Evolutionary conservation across 352 stramenopile species (phyloP).

Genomic region (Globisporangium lucens): DNA sequence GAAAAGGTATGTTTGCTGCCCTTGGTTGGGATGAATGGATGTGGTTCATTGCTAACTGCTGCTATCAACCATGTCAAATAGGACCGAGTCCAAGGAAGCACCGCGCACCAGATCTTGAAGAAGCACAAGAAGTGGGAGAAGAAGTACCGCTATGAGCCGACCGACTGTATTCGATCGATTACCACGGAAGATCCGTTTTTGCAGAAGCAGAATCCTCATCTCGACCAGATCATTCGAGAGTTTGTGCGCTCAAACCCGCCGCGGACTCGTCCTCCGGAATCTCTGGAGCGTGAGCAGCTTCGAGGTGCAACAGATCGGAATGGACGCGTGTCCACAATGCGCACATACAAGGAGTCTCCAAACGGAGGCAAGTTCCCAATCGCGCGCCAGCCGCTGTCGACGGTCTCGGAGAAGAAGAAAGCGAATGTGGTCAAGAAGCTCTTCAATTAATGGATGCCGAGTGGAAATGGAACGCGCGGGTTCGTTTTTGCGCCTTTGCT

Average conservation of each 20-base stretch:
- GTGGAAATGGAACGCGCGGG: background rate
- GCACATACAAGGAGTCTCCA: conserved; percentile 7
- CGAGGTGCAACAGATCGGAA: background rate
- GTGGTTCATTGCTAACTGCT: background rate
- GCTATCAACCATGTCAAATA: conserved; percentile 58
- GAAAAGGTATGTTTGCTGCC: conserved; percentile 47
- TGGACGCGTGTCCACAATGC: conserved; percentile 18
- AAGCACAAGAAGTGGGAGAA: conserved; percentile 90
- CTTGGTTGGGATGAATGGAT: background rate
- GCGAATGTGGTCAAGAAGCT: conserved; percentile 10
- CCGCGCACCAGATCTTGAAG: conserved; percentile 78
- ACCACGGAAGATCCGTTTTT: conserved; percentile 73
- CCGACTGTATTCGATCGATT: conserved; percentile 37
- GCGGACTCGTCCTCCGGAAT: conserved; percentile 2
- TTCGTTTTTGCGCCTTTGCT: too few relatives aligned
- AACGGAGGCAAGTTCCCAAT: background rate
- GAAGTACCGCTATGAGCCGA: conserved; percentile 58
- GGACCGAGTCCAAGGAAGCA: conserved; percentile 66
- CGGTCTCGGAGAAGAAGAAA: conserved; percentile 13
- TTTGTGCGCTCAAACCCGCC: conserved; percentile 36
- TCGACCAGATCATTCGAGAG: conserved; percentile 56
- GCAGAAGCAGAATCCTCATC: conserved; percentile 46
- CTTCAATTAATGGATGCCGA: conserved; percentile 3
- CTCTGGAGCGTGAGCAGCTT: background rate
- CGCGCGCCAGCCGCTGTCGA: conserved; percentile 9